A percentile compares a stretch with the other conserved stretches of the same genome.
phyloP scores from a whole-genome alignment of 371 early-diverging fungal species.

The Mucor indicus region DNA sequence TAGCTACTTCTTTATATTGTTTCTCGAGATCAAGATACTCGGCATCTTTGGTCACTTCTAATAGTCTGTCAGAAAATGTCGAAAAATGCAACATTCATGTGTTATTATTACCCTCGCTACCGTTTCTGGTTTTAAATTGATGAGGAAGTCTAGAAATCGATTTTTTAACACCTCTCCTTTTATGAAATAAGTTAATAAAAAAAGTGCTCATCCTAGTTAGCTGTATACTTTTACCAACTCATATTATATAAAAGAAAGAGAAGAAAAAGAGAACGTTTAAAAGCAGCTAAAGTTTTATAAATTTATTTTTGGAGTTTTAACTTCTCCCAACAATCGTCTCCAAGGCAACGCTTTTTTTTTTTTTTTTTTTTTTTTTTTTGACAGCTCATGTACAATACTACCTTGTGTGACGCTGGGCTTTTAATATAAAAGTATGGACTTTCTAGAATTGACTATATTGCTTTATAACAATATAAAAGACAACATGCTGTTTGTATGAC shows the following conservation, averaged over 20 bases:
- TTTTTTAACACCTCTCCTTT: conserved; percentile 32
- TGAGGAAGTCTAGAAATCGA: conserved; percentile 25
- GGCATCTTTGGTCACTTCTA: conserved; percentile 10
- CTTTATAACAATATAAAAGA: too few relatives aligned
- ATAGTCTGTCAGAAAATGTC: not conserved
- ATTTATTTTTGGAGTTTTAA: too few relatives aligned
- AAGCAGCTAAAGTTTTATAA: not conserved
- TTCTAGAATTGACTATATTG: too few relatives aligned
- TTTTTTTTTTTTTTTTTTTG: too few relatives aligned
- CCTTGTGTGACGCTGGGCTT: too few relatives aligned
- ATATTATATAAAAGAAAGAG: not conserved
- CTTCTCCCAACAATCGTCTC: too few relatives aligned
- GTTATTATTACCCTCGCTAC: conserved; percentile 10
- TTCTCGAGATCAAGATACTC: conserved; percentile 7
- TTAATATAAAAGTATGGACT: too few relatives aligned
- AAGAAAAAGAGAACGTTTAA: not conserved
- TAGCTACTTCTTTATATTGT: conserved; percentile 4
- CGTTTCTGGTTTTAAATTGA: conserved; percentile 21
- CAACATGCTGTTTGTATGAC: too few relatives aligned
- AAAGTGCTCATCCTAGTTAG: not conserved
- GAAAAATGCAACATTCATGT: not conserved
- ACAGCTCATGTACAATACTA: too few relatives aligned
- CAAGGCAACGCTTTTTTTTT: too few relatives aligned
- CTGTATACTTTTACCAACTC: not conserved
- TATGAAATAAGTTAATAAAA: not conserved